These are phyloP conservation scores for Ophiostoma tasmaniense DNA, from an alignment of 2,329 filamentous ascomycete genomes.

Conservation along the genomic window DNA sequence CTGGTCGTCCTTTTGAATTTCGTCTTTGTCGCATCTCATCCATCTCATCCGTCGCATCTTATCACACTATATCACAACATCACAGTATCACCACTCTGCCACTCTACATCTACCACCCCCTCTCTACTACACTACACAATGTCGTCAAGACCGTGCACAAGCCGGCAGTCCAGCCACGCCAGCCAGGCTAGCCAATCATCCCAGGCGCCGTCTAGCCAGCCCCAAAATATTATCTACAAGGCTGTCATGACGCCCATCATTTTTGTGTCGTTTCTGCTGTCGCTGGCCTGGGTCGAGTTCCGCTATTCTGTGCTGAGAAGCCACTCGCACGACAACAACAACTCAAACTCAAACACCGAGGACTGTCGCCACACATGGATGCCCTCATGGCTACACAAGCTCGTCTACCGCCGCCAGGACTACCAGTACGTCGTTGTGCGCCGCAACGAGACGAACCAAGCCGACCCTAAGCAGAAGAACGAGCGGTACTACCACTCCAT, in stretches of 20 bases:
- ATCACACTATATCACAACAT: not conserved
- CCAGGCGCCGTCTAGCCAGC: not conserved
- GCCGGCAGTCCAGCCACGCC: not conserved
- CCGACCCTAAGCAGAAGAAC: conserved; percentile 20
- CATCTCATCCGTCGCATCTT: not conserved
- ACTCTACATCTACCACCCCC: no score
- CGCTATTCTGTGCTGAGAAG: conserved; percentile 45
- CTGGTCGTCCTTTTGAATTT: not conserved
- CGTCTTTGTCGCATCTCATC: no score
- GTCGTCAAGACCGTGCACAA: not conserved
- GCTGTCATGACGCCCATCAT: conserved; percentile 53
- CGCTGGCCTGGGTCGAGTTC: conserved; percentile 54
- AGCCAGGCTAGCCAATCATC: not conserved
- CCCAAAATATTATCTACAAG: conserved; percentile 24
- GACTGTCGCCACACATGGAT: conserved; percentile 21
- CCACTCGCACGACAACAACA: conserved; percentile 27
- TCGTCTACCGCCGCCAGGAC: conserved; percentile 33
- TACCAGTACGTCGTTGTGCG: conserved; percentile 25
- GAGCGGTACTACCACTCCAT: conserved; percentile 44
- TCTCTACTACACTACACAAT: not conserved
- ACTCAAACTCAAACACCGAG: conserved; percentile 9
- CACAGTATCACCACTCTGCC: not conserved
- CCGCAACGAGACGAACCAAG: conserved; percentile 11
- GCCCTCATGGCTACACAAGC: conserved; percentile 34
- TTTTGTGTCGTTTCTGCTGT: conserved; percentile 56